Base-by-base conservation (phyloP, 306 rosid genomes). In the Astragalus glycyphyllos region DNA sequence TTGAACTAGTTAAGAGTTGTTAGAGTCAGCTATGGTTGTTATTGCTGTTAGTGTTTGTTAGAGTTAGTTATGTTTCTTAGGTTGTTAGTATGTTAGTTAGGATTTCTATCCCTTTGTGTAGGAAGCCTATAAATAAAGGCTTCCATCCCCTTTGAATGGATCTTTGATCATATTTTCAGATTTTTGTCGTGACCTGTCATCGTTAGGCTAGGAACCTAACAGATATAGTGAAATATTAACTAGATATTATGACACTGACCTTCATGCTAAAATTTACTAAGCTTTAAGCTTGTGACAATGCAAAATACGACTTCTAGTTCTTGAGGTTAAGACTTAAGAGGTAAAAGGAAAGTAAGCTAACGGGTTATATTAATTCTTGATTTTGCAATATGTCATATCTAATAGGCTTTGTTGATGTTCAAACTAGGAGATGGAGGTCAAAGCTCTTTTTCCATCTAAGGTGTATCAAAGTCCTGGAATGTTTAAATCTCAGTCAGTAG, bases 401-500 rank as follows among this genome's bases (percentile, higher is more conserved):
- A 74, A 77, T 58, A 13, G 42, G 23, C 58, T 76, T 15, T 71
- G 48, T 54, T 81, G 11, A 61, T 69, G 67, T 73, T 80, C 79
- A 60, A 70, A 69, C 49, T 79, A 94, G 99, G 92, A 82, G 78
- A 83, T 69, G 88, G 92, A 86, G 77, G 77, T 83, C 61, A 68
- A 68, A 61, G 69, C 85, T 34, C 84, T 93, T 53, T 87, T 87
- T 79, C 74, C 79, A 71, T 75, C 88, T 29, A 82, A 53, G 77
- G 75, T 64, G 71, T 77, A 74, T 88, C 80, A 81, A 78, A 56
- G 83, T 71, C 64, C 89, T 80, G 94, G 95, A 75, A 74, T 84
- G 86, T 87, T 86, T 65, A 92, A 87, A 75, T 94, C 96, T 17
- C 89, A 83, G 82, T 89, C 99, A 49, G 91, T 85, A 57, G 96